Evolutionary conservation across 2,329 filamentous ascomycete species (phyloP), one percentile per base, ranked within the genome.

Genomic region (Elsinoe australis): DNA sequence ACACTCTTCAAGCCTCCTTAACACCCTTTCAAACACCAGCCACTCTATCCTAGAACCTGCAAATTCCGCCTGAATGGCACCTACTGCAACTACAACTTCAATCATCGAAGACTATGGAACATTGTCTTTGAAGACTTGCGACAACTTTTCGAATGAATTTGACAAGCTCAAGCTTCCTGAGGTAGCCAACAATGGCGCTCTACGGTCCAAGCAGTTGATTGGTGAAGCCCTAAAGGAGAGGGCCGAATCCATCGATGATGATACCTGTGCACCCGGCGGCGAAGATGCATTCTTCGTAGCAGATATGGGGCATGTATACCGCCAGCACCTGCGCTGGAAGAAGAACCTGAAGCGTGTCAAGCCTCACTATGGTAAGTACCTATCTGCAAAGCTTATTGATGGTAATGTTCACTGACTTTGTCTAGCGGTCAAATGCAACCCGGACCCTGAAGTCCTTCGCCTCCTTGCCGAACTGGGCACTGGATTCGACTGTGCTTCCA

Each of bases 241-340:
- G 57, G 85, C 95, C 56, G 79, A 86, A 63, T 78, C 73, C 61
- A 83, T 98, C 66, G 82, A 98, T 71, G 80, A 86, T 61, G 86
- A 96, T 65, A 76, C 76, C 60, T 98, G 92, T 71, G 85, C 86
- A 56, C 80, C 88, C 44, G 92, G 92, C 58, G 92, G 94, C 50
- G 92, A 98, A 71, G 92, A 96, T 70, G 85, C 92, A 52, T 98
- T 98, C 72, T 98, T 94, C 70, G 89, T 98, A 59, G 90, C 88
- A 61, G 92, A 98, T 72, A 81, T 98, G 62, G 92, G 92, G 69
- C 88, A 96, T 73, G 85, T 98, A 65, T 98, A 98, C 72, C 87
- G 92, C 70, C 92, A 98, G 79, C 90, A 96, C 63, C 74, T 96
- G 66, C 85, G 90, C 70, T 98, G 92, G 92, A 96, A 95, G 80